Evolutionary conservation across 78 protist genomes (phyloP), one percentile per base, ranked within the genome.

Genomic region (Paulinella micropora): DNA sequence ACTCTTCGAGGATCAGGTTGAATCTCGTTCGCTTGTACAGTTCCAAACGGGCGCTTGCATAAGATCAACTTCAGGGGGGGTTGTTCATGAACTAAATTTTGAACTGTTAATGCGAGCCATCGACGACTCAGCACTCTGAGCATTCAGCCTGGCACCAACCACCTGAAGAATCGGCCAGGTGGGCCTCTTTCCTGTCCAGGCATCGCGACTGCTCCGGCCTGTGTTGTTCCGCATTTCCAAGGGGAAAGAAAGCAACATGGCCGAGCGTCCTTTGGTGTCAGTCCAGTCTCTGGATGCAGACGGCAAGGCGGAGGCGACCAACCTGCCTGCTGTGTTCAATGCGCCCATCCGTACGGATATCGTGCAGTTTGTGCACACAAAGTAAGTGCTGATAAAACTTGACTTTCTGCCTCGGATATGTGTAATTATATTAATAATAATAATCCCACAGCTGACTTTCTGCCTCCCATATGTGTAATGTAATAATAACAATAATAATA

Each of bases 341-440:
- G 88, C 92, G 29, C 94, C 94, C 2, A 87, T 92, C 86, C 92
- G 94, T 32, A 89, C 92, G 36, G 94, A 92, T 23, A 69, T 92
- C 34, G 94, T 92, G 79, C 91, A 90, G 86, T 26, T 51, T 32
- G 94, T 92, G 34, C 92, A 88, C 91, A 81, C 87, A 35, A 51
- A 51, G n/a, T n/a, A n/a, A n/a, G n/a, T n/a, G n/a, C n/a, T n/a
- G n/a, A n/a, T n/a, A n/a, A n/a, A n/a, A n/a, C n/a, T n/a, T n/a
- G n/a, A n/a, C n/a, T n/a, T n/a, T n/a, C n/a, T n/a, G n/a, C n/a
- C n/a, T n/a, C n/a, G n/a, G n/a, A n/a, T n/a, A n/a, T n/a, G n/a
- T n/a, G n/a, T n/a, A n/a, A n/a, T n/a, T n/a, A n/a, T n/a, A n/a
- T n/a, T n/a, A n/a, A n/a, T n/a, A n/a, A n/a, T n/a, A n/a, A n/a